Base-by-base conservation (phyloP, 2,329 filamentous ascomycete species). In the Chaetomiaceae sp. region DNA sequence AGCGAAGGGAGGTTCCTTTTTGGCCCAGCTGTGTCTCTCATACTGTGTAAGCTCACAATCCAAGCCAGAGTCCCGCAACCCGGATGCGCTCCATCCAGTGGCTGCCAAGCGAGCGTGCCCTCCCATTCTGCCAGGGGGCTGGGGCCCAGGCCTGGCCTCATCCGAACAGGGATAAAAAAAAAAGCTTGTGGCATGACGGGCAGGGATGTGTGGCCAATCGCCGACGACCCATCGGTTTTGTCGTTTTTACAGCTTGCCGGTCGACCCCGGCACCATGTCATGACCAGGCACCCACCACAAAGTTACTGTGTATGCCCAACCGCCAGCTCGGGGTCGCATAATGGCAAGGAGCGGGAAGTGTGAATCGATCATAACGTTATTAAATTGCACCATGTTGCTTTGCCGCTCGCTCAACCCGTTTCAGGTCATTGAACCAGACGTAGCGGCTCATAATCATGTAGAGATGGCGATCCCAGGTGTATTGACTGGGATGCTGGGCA, bases 381-480 rank as follows among this genome's bases (percentile, higher is more conserved):
- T n/a, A n/a, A n/a, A n/a, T n/a, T n/a, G n/a, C n/a, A n/a, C n/a
- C n/a, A n/a, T n/a, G n/a, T 33, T 45, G 33, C n/a, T 48, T 32
- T 14, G 36, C 25, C 4, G 20, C 45, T 9, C 40, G 48, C 10
- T 53, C 49, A n/a, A 61, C 41, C 34, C 55, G 51, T 25, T 57
- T 60, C 10, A 62, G 51, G 49, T 62, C 60, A 49, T 73, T 73
- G 55, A 70, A 70, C 71, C 71, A 73, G 33, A 72, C 67, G 52
- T 73, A 70, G 36, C 70, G 67, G 56, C 69, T 71, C 8, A 70
- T 42, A 1, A 72, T 52, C 64, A 72, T 63, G 58, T 73, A 73
- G 52, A 73, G 34, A 34, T 68, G 62, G 14, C 71, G 62, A 51
- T 73, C 70, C 69, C 70, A 72, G 1, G 69, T 68, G 49, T 72